phyloP scores from a whole-genome alignment of 805 yeast genomes.

The Grigorovia transvaalensis region DNA sequence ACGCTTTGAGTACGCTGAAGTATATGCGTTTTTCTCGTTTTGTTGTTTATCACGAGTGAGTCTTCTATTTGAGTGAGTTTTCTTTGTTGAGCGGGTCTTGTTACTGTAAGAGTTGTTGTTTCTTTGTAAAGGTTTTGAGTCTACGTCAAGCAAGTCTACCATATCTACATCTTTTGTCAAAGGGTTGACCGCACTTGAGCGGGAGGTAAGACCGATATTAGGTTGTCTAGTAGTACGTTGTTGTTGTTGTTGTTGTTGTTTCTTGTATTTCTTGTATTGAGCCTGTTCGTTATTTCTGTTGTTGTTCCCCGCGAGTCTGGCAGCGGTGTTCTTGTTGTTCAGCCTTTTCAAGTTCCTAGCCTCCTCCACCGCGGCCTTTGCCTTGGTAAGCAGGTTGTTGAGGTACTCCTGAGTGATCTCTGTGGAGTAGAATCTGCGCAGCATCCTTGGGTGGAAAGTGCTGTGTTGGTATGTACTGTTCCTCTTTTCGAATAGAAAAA shows the following conservation, averaged over 20 bases:
- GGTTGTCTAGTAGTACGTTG: too few relatives aligned
- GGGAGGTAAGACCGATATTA: not conserved
- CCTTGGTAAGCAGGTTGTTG: constrained; percentile 22
- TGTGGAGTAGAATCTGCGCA: not conserved
- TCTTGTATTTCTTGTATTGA: constrained; percentile 2
- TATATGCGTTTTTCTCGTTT: too few relatives aligned
- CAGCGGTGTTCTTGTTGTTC: not conserved
- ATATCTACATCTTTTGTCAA: not conserved
- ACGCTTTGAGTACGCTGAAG: not conserved
- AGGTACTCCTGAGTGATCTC: constrained; percentile 24
- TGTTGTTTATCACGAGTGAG: too few relatives aligned
- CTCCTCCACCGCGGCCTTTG: constrained; percentile 20
- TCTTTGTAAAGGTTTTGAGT: too few relatives aligned
- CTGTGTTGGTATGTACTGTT: too few relatives aligned
- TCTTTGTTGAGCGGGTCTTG: too few relatives aligned
- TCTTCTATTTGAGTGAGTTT: too few relatives aligned
- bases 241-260: constrained; percentile 3
- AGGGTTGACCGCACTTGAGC: not conserved
- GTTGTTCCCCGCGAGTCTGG: not conserved
- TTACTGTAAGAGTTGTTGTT: too few relatives aligned
- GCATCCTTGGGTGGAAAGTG: too few relatives aligned
- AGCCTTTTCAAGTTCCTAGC: constrained; percentile 4
- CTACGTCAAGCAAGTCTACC: not conserved
- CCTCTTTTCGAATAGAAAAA: too few relatives aligned
- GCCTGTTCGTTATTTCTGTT: not conserved